Conservation (phyloP, 1,284 basidiomycete genomes). For the Cronartium ribicola region DNA sequence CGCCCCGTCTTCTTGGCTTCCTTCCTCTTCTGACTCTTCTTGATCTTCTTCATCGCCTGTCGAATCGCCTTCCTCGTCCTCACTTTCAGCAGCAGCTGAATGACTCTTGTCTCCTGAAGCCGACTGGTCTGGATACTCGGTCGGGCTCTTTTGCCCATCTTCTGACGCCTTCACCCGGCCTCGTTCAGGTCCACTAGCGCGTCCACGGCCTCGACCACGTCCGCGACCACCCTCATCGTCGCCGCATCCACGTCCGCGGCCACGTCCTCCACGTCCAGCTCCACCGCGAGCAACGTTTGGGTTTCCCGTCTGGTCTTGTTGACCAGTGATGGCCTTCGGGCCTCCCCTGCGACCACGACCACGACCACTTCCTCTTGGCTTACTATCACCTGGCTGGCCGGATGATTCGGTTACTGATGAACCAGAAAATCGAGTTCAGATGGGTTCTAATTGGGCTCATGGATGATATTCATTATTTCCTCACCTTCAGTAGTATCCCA, state of each 20-base stretch:
- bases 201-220: conserved; percentile 1
- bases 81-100: conserved; percentile 5
- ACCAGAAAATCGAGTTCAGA: neutral
- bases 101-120: neutral
- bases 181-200: neutral
- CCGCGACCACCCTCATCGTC: conserved; percentile 9
- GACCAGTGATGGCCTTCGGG: neutral
- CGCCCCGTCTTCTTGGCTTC: neutral
- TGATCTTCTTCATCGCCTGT: conserved; percentile 1
- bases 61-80: conserved; percentile 12
- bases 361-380: neutral
- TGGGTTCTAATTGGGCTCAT: too few relatives aligned
- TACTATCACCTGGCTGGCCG: neutral
- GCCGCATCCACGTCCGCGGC: neutral
- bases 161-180: neutral
- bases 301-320: neutral
- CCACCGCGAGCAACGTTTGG: neutral
- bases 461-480: too few relatives aligned
- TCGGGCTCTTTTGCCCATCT: conserved; percentile 7
- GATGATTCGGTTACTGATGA: neutral
- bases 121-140: neutral
- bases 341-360: neutral
- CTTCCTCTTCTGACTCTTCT: neutral
- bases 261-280: neutral
- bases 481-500: too few relatives aligned